Evolutionary conservation across 2,329 filamentous ascomycete species (phyloP).

Genomic region (Clarireedia monteithiana): DNA sequence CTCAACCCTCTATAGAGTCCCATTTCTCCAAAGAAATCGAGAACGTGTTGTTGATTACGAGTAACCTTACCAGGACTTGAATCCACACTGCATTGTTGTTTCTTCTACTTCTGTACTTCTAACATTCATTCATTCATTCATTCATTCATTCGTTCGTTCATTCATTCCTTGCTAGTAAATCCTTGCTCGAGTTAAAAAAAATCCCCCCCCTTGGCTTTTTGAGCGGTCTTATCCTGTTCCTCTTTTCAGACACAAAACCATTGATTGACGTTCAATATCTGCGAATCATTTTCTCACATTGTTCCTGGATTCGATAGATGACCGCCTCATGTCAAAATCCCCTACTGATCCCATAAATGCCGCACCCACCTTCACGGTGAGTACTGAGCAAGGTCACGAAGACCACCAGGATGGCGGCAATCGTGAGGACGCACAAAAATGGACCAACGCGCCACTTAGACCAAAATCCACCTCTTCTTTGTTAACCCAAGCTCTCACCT

Average conservation of each 20-base stretch:
- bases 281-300: slow-evolving; percentile 27
- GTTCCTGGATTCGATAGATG: slow-evolving; percentile 28
- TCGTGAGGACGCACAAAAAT: slow-evolving; percentile 16
- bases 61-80: neutral
- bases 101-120: slow-evolving; percentile 1
- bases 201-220: slow-evolving; percentile 1
- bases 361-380: slow-evolving; percentile 27
- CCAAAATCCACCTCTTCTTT: slow-evolving; percentile 22
- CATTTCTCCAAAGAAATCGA: slow-evolving; percentile 1
- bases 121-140: neutral
- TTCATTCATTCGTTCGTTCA: neutral
- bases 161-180: slow-evolving; percentile 8
- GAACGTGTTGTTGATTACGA: neutral
- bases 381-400: slow-evolving; percentile 19
- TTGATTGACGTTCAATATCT: slow-evolving; percentile 23
- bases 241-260: slow-evolving; percentile 1
- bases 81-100: neutral
- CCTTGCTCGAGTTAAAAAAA: slow-evolving; percentile 4
- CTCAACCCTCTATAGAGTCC: slow-evolving; percentile 5
- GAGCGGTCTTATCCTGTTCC: neutral
- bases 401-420: slow-evolving; percentile 19
- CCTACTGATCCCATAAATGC: slow-evolving; percentile 29
- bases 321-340: slow-evolving; percentile 30
- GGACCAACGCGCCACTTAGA: slow-evolving; percentile 13
- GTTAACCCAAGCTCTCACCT: slow-evolving; percentile 25